Conservation (phyloP, 225 moss, liverwort and hornwort species). For the Sphagnum contortum region DNA sequence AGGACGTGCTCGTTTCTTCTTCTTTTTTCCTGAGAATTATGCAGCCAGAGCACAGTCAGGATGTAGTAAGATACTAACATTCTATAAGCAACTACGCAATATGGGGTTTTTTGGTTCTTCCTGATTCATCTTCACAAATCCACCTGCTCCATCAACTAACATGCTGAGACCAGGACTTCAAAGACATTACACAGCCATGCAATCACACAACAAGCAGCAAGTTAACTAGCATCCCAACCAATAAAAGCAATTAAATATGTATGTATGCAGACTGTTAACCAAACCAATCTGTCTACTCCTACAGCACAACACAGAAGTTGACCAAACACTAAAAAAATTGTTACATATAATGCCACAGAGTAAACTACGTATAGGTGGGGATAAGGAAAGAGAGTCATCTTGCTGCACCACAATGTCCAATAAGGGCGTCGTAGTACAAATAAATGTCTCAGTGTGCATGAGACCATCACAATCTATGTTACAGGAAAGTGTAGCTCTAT, state of each 20-base stretch:
- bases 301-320: too few species aligned
- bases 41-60: slow-evolving; percentile 95
- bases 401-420: slow-evolving; percentile 64
- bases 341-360: too few species aligned
- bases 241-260: too few species aligned
- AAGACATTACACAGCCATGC: not conserved
- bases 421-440: slow-evolving; percentile 36
- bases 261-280: too few species aligned
- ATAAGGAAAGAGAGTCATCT: slow-evolving; percentile 55
- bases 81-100: slow-evolving; percentile 22
- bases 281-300: too few species aligned
- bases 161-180: slow-evolving; percentile 6
- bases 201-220: too few species aligned
- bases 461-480: slow-evolving; percentile 83
- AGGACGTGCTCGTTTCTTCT: slow-evolving; percentile 97
- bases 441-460: slow-evolving; percentile 67
- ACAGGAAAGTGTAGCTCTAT: slow-evolving; percentile 55
- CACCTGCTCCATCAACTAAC: slow-evolving; percentile 46
- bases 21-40: slow-evolving; percentile 99
- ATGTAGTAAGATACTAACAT: slow-evolving; percentile 51
- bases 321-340: too few species aligned
- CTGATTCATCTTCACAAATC: slow-evolving; percentile 13
- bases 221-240: too few species aligned
- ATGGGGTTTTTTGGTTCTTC: slow-evolving; percentile 44
- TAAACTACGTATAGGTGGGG: slow-evolving; percentile 38